A percentile compares a stretch with the other conserved stretches of the same genome.
Evolutionary conservation across 73 alveolate species (phyloP).

Genomic region (Paramecium octaurelia): DNA sequence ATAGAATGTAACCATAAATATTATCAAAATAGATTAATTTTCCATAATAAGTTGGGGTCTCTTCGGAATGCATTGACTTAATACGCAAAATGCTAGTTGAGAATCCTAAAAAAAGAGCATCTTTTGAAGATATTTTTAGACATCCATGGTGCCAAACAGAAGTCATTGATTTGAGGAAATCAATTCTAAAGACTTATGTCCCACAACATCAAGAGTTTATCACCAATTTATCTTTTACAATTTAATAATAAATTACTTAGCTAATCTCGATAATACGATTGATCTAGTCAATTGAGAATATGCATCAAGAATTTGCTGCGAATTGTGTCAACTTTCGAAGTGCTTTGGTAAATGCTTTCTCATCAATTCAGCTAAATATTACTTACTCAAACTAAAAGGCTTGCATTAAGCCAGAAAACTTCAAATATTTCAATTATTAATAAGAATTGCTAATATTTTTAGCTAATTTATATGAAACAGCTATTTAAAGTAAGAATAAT

Average conservation of each 20-base stretch:
- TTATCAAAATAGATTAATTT: background rate
- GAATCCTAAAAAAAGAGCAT: slow-evolving; percentile 41
- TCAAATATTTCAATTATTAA: background rate
- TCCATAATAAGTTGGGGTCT: background rate
- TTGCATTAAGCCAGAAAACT: background rate
- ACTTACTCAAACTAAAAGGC: background rate
- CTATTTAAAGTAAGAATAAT: background rate
- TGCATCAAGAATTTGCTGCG: background rate
- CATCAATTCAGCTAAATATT: background rate
- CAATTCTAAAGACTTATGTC: background rate
- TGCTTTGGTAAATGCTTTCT: background rate
- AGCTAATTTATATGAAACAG: background rate
- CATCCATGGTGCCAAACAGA: slow-evolving; percentile 27
- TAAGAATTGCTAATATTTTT: background rate
- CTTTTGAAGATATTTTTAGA: slow-evolving; percentile 52
- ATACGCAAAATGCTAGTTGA: slow-evolving; percentile 43
- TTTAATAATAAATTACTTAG: background rate
- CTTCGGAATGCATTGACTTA: slow-evolving; percentile 38
- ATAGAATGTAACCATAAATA: background rate
- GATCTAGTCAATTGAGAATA: background rate
- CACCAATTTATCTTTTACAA: background rate
- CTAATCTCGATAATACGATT: background rate
- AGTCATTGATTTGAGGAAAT: background rate
- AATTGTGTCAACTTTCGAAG: background rate
- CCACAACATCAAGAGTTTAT: background rate